Evolutionary conservation across 768 basidiomycete genomes (phyloP).

Genomic region (Pisolithus sp.): DNA sequence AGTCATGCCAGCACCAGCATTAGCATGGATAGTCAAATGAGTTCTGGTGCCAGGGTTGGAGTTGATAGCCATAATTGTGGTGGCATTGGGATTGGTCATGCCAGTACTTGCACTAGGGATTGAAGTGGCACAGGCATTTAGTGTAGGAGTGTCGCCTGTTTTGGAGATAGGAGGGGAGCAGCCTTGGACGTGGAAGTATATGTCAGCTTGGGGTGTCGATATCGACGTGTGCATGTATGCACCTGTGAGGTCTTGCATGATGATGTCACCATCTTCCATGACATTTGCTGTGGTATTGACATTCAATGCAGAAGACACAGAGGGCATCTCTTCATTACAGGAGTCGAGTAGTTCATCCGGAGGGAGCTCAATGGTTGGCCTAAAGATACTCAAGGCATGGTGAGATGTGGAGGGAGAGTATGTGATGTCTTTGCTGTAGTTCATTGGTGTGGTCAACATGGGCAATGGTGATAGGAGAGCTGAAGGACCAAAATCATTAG

Average conservation of each 20-base stretch:
- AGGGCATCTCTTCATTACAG: constrained; percentile 17
- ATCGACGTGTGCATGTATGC: constrained; percentile 3
- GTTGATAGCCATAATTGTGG: too few species aligned
- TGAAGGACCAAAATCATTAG: constrained; percentile 69
- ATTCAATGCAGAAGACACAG: background rate
- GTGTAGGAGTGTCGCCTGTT: too few species aligned
- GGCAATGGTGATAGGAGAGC: constrained; percentile 66
- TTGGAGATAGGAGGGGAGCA: constrained; percentile 13
- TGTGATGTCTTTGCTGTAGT: constrained; percentile 71
- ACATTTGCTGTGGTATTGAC: constrained; percentile 5
- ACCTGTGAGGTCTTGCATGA: constrained; percentile 23
- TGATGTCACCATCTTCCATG: constrained; percentile 14
- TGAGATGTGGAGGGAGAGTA: constrained; percentile 28
- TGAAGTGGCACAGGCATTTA: too few species aligned
- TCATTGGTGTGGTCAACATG: constrained; percentile 60
- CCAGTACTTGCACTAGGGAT: too few species aligned
- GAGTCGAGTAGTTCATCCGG: constrained; percentile 67
- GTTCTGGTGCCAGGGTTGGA: too few species aligned
- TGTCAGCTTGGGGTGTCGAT: constrained; percentile 4
- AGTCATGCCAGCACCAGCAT: too few species aligned
- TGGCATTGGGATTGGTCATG: too few species aligned
- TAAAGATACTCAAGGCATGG: constrained; percentile 53
- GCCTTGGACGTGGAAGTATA: constrained; percentile 35
- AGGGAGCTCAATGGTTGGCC: constrained; percentile 81
- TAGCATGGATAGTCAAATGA: too few species aligned